Percentiles rank a stretch among this genome's conserved stretches.
These are phyloP conservation scores for Botrytis paeoniae DNA, from an alignment of 2,329 filamentous ascomycete genomes.

Conservation along the genomic window DNA sequence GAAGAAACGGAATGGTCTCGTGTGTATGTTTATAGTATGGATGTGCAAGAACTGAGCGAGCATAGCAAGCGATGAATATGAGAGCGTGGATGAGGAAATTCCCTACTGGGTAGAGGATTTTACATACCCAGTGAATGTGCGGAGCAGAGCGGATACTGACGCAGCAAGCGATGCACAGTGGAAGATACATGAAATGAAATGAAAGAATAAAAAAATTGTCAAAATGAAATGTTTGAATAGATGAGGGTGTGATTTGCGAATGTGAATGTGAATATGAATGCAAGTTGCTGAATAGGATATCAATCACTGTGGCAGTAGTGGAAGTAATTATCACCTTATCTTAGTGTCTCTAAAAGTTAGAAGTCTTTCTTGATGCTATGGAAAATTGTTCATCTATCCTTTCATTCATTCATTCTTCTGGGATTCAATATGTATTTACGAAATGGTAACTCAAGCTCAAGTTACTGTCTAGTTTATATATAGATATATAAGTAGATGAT, in stretches of 20 bases:
- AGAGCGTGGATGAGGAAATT: not conserved
- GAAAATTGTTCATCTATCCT: too few species aligned
- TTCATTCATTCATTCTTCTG: too few species aligned
- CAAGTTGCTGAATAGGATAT: not conserved
- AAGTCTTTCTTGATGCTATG: too few species aligned
- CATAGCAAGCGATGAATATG: conserved; percentile 5
- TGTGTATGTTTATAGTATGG: conserved; percentile 17
- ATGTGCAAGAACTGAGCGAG: not conserved
- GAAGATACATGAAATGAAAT: conserved; percentile 11
- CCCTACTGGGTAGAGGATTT: not conserved
- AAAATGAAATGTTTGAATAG: not conserved
- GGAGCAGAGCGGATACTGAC: not conserved
- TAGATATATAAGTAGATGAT: too few species aligned
- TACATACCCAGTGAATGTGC: conserved; percentile 5
- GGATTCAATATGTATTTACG: too few species aligned
- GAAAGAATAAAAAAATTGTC: conserved; percentile 15
- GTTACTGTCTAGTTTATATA: too few species aligned
- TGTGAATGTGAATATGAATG: not conserved
- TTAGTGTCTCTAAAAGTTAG: not conserved
- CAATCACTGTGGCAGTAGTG: not conserved
- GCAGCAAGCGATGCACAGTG: conserved; percentile 8
- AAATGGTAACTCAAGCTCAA: too few species aligned
- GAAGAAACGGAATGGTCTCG: conserved; percentile 1
- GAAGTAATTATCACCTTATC: not conserved
- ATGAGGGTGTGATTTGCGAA: not conserved